These are phyloP conservation scores for Herpotrichia juniperi DNA, from an alignment of 2,329 filamentous ascomycete genomes.

Conservation along the genomic window DNA sequence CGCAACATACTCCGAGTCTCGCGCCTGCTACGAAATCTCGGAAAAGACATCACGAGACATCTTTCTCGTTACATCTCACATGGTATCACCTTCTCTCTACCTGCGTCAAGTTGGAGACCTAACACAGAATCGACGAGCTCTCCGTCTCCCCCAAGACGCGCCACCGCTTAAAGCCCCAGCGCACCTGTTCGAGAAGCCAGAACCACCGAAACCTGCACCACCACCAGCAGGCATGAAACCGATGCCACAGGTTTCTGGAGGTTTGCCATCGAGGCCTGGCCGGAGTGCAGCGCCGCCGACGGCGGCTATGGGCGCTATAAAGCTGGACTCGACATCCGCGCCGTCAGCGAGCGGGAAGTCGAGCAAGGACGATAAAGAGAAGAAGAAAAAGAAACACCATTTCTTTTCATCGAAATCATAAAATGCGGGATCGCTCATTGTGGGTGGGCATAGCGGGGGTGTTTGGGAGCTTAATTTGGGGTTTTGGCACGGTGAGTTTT, in stretches of 20 bases:
- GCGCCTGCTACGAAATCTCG: slow-evolving; percentile 86
- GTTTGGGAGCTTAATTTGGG: slow-evolving; percentile 4
- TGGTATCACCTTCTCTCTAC: slow-evolving; percentile 86
- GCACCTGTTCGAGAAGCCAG: slow-evolving; percentile 80
- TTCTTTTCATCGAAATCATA: slow-evolving; percentile 52
- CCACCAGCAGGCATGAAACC: slow-evolving; percentile 55
- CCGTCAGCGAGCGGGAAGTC: slow-evolving; percentile 14
- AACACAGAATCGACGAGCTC: slow-evolving; percentile 72
- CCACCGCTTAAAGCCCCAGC: slow-evolving; percentile 82
- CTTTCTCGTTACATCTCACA: slow-evolving; percentile 89
- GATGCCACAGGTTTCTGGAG: slow-evolving; percentile 26
- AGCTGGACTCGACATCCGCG: slow-evolving; percentile 31
- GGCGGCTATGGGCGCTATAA: slow-evolving; percentile 39
- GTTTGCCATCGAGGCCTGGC: slow-evolving; percentile 37
- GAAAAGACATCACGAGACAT: slow-evolving; percentile 76
- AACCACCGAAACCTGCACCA: slow-evolving; percentile 59
- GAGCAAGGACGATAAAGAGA: slow-evolving; percentile 37
- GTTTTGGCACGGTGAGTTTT: slow-evolving; percentile 2
- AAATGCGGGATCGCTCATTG: not conserved
- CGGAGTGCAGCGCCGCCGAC: slow-evolving; percentile 38
- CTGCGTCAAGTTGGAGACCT: slow-evolving; percentile 83
- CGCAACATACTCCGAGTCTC: slow-evolving; percentile 89
- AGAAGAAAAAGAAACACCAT: slow-evolving; percentile 64
- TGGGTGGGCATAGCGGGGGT: slow-evolving; percentile 6
- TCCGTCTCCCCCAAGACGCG: slow-evolving; percentile 81